Evolutionary conservation across 805 yeast species (phyloP).

Genomic region (Wickerhamomyces pijperi): DNA sequence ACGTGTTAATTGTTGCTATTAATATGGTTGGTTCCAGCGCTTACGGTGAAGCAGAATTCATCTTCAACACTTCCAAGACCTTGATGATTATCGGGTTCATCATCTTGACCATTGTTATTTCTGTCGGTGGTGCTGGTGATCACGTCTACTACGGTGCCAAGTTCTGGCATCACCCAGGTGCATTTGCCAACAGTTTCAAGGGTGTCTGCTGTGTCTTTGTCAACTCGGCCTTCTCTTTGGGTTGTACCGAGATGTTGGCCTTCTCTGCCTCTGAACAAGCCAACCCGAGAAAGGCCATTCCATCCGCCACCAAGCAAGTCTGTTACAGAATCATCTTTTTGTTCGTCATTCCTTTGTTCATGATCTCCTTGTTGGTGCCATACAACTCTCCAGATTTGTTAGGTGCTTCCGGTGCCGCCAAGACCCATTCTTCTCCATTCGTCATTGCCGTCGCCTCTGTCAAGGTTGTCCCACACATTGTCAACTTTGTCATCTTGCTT

Average conservation of each 20-base stretch:
- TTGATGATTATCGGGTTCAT: conserved; percentile 47
- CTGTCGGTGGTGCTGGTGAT: conserved; percentile 48
- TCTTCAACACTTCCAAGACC: conserved; percentile 44
- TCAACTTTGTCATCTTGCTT: conserved; percentile 63
- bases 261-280: conserved; percentile 58
- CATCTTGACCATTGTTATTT: conserved; percentile 41
- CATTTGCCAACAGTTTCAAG: conserved; percentile 34
- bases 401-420: conserved; percentile 38
- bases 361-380: conserved; percentile 55
- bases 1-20: conserved; percentile 34
- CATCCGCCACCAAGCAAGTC: conserved; percentile 54
- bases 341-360: conserved; percentile 40
- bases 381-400: conserved; percentile 36
- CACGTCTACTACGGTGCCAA: conserved; percentile 48
- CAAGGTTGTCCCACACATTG: conserved; percentile 55
- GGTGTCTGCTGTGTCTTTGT: conserved; percentile 56
- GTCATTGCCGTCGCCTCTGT: conserved; percentile 60
- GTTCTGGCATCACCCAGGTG: conserved; percentile 52
- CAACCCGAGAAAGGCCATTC: conserved; percentile 47
- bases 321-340: conserved; percentile 53
- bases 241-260: conserved; percentile 58
- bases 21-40: conserved; percentile 53
- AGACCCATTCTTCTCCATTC: conserved; percentile 55
- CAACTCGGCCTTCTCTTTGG: conserved; percentile 52
- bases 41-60: conserved; percentile 60